Base-by-base conservation (phyloP, 208 protist species). In the Porcisia deanei region DNA sequence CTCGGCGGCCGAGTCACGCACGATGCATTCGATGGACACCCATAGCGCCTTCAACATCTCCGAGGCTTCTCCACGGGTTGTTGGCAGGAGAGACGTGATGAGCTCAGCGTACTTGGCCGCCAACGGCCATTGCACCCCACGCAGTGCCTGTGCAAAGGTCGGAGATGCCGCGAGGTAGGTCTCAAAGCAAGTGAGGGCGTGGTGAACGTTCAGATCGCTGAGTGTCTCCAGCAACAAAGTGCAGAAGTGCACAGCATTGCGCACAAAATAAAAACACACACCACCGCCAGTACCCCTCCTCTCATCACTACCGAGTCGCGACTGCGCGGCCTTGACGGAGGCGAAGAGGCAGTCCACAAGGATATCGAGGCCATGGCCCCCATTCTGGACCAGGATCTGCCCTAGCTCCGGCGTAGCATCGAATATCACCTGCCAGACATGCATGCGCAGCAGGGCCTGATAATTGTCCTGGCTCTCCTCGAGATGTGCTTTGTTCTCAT, bases 171-270 rank as follows among this genome's bases (percentile, higher is more conserved):
- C n/a, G 43, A 82, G 70, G 78, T 74, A 77, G 22, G 52, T 43
- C 10, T 82, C 47, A 37, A 82, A 77, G 67, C 71, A 82, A 3
- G 71, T 64, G 57, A 89, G 63, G 30, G 91, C 85, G 67, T 80
- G 57, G 83, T 85, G 78, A 4, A 76, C 60, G 79, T 94, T 82
- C 2, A 76, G 55, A 61, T 87, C 86, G n/a, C 84, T 83, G n/a
- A 93, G 81, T 49, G 82, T 83, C 34, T 84, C 71, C 22, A 95
- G 71, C 22, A 95, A 43, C 1, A 82, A 57, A 0, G 86, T 43
- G 20, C 88, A 55, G 69, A 91, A 89, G 8, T 70, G 61, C 47
- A 88, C 66, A 10, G 72, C 82, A 22, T 82, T 54, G 39, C 66
- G 72, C 57, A 74, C 72, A 39, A 82, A 77, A 18, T 20, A 25